A percentile compares a stretch with the other conserved stretches of the same genome.
Evolutionary conservation across 1,284 basidiomycete genomes (phyloP).

Genomic region (Ceraceosorus bombacis): DNA sequence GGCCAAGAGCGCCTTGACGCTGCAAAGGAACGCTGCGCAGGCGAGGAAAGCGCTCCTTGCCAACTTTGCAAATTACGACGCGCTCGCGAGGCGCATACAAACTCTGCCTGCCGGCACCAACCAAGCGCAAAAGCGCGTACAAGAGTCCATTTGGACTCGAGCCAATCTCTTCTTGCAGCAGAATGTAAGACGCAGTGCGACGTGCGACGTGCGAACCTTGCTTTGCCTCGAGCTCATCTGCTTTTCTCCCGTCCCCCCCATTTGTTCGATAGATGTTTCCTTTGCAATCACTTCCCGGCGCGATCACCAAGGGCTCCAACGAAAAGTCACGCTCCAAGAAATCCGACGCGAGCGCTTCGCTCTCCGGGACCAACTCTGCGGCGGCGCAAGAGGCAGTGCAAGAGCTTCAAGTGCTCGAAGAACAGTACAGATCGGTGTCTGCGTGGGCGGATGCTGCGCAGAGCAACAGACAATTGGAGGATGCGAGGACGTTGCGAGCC

Average conservation of each 20-base stretch:
- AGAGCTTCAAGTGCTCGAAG: slow-evolving; percentile 33
- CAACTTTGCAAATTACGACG: slow-evolving; percentile 79
- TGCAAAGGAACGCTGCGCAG: slow-evolving; percentile 57
- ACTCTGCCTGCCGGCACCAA: slow-evolving; percentile 54
- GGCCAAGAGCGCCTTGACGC: slow-evolving; percentile 15
- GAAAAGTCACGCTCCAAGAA: background rate
- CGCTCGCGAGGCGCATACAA: slow-evolving; percentile 73
- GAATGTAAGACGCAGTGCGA: slow-evolving; percentile 61
- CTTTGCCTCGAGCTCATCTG: slow-evolving; percentile 5
- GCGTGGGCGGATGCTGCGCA: slow-evolving; percentile 34
- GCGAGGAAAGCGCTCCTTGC: slow-evolving; percentile 72
- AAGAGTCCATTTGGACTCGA: slow-evolving; percentile 68
- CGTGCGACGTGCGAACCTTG: background rate
- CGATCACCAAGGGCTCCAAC: background rate
- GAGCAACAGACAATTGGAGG: slow-evolving; percentile 39
- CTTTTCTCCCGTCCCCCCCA: background rate
- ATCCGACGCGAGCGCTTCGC: background rate
- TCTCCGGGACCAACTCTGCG: background rate
- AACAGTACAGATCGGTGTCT: slow-evolving; percentile 35
- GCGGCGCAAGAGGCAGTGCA: slow-evolving; percentile 13
- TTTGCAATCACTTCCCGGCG: slow-evolving; percentile 57
- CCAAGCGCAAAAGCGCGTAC: slow-evolving; percentile 68
- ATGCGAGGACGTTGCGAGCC: slow-evolving; percentile 30
- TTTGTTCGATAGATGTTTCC: slow-evolving; percentile 28
- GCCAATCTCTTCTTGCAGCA: slow-evolving; percentile 77